Evolutionary conservation across 352 stramenopile genomes (phyloP).

Genomic region (Elongisporangium undulatum): DNA sequence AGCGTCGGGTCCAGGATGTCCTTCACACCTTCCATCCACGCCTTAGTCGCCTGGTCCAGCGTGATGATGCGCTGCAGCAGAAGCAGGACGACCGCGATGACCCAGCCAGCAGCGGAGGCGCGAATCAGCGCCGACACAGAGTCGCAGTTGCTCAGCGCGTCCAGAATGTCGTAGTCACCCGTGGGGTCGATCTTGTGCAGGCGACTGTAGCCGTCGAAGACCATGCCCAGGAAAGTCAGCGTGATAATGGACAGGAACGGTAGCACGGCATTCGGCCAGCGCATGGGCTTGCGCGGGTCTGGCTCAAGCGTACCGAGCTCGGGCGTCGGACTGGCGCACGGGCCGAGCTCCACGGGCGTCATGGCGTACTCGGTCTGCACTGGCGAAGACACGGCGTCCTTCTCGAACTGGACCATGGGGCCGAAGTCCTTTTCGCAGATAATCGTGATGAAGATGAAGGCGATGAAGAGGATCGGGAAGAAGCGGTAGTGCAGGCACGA

Average conservation of each 20-base stretch:
- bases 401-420: conserved; percentile 85
- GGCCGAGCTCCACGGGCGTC: conserved; percentile 52
- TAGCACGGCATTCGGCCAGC: conserved; percentile 84
- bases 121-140: conserved; percentile 76
- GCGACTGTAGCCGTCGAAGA: conserved; percentile 70
- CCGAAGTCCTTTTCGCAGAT: conserved; percentile 87
- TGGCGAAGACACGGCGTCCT: conserved; percentile 67
- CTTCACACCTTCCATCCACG: conserved; percentile 89
- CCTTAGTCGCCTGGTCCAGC: conserved; percentile 83
- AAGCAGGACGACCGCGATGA: conserved; percentile 67
- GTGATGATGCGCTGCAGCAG: conserved; percentile 81
- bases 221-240: conserved; percentile 85
- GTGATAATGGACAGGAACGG: conserved; percentile 81
- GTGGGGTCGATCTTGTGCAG: conserved; percentile 41
- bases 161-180: conserved; percentile 45
- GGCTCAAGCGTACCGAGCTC: conserved; percentile 69
- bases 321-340: conserved; percentile 64
- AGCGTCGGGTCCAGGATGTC: conserved; percentile 90
- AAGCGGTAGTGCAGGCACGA: conserved; percentile 84
- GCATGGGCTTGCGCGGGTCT: conserved; percentile 63
- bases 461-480: conserved; percentile 87
- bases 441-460: conserved; percentile 89
- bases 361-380: conserved; percentile 55
- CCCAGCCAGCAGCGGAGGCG: conserved; percentile 69
- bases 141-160: conserved; percentile 76